Percentiles rank a stretch among this genome's conserved stretches.
These are phyloP conservation scores for Apiospora arundinis DNA, from an alignment of 2,329 filamentous ascomycete genomes.

Conservation along the genomic window DNA sequence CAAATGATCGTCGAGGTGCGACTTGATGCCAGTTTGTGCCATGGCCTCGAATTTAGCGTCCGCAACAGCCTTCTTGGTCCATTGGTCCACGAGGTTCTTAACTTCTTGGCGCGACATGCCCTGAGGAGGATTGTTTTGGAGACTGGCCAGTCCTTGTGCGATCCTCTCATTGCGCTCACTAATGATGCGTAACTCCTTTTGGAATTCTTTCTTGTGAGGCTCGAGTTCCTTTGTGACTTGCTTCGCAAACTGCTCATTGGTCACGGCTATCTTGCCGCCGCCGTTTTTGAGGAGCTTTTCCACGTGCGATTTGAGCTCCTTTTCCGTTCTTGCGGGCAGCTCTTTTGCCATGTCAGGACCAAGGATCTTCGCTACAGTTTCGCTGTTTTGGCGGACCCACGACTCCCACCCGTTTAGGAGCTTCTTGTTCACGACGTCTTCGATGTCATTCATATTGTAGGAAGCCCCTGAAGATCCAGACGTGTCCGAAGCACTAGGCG, in stretches of 20 bases:
- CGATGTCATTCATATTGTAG: slow-evolving; percentile 29
- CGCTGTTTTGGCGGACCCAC: slow-evolving; percentile 59
- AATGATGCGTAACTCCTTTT: neutral
- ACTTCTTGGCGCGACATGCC: slow-evolving; percentile 51
- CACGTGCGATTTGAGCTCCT: slow-evolving; percentile 43
- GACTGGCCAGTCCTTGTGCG: slow-evolving; percentile 40
- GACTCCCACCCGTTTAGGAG: slow-evolving; percentile 54
- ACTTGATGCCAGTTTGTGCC: slow-evolving; percentile 53
- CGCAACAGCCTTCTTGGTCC: slow-evolving; percentile 51
- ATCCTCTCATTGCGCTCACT: slow-evolving; percentile 27
- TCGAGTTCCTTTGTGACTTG: slow-evolving; percentile 50
- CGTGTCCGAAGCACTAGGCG: slow-evolving; percentile 25
- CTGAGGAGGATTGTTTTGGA: slow-evolving; percentile 29
- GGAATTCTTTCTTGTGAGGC: slow-evolving; percentile 38
- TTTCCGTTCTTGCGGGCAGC: slow-evolving; percentile 30
- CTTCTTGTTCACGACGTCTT: slow-evolving; percentile 38
- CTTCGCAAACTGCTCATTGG: slow-evolving; percentile 55
- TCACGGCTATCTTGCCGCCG: slow-evolving; percentile 38
- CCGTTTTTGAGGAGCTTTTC: slow-evolving; percentile 1
- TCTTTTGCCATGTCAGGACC: slow-evolving; percentile 41
- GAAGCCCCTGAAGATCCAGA: slow-evolving; percentile 31
- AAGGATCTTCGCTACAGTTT: slow-evolving; percentile 42
- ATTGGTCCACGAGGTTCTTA: slow-evolving; percentile 45
- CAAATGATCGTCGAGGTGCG: slow-evolving; percentile 51
- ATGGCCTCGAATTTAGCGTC: slow-evolving; percentile 55